A percentile compares a stretch with the other conserved stretches of the same genome.
phyloP scores from a whole-genome alignment of 768 basidiomycete genomes.

The Agrocybe praecox region DNA sequence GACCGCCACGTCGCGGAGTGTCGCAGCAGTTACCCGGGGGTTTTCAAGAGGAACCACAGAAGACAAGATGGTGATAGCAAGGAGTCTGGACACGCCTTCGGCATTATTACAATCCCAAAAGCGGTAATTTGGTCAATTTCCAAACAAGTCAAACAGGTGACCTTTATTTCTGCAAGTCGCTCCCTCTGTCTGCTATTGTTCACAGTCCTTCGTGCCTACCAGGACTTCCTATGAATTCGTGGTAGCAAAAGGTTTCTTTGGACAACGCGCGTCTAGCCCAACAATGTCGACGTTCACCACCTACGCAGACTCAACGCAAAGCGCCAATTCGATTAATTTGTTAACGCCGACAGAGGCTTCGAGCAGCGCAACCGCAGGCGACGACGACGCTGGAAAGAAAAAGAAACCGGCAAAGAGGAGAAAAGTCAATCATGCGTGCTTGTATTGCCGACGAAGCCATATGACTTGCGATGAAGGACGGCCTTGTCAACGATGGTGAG shows the following conservation, averaged over 20 bases:
- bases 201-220: not conserved
- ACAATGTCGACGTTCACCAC: slow-evolving; percentile 22
- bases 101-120: not conserved
- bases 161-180: not conserved
- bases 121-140: slow-evolving; percentile 3
- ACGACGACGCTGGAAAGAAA: slow-evolving; percentile 43
- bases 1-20: too few relatives aligned
- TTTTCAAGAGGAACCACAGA: too few relatives aligned
- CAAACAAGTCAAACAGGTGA: not conserved
- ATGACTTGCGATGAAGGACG: slow-evolving; percentile 91
- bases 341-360: slow-evolving; percentile 6
- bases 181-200: too few relatives aligned
- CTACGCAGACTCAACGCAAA: slow-evolving; percentile 20
- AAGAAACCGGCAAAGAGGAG: slow-evolving; percentile 66
- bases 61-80: too few relatives aligned
- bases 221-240: slow-evolving; percentile 2
- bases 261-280: not conserved
- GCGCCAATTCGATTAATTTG: slow-evolving; percentile 7
- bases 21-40: too few relatives aligned
- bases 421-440: slow-evolving; percentile 91
- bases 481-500: slow-evolving; percentile 93
- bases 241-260: slow-evolving; percentile 1
- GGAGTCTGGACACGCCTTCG: too few relatives aligned
- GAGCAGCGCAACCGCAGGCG: slow-evolving; percentile 15
- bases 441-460: slow-evolving; percentile 92